These are phyloP conservation scores for Hyaloscypha bicolor DNA, from an alignment of 495 filamentous ascomycete species.

Conservation along the genomic window DNA sequence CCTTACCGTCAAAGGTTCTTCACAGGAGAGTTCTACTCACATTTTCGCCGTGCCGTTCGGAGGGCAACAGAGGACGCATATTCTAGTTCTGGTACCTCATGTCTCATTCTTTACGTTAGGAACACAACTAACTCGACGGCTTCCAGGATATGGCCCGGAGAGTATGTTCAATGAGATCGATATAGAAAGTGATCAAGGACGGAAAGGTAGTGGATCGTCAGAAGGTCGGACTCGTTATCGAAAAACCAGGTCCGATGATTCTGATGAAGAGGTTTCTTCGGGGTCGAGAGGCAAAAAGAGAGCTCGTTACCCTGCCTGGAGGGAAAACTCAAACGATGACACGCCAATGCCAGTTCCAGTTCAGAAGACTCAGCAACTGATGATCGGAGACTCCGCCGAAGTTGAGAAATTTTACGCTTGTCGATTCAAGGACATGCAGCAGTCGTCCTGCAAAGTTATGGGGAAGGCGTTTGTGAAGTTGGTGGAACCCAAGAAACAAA, in stretches of 20 bases:
- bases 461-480: constrained; percentile 81
- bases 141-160: constrained; percentile 14
- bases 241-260: constrained; percentile 25
- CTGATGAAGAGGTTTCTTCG: constrained; percentile 22
- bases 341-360: constrained; percentile 18
- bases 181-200: constrained; percentile 13
- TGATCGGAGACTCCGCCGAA: constrained; percentile 57
- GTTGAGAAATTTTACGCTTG: constrained; percentile 66
- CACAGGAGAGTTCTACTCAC: constrained; percentile 5
- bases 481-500: constrained; percentile 86
- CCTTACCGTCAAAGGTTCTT: constrained; percentile 14
- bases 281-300: constrained; percentile 24
- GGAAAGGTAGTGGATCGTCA: constrained; percentile 26
- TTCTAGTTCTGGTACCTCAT: neutral
- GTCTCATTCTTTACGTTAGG: neutral
- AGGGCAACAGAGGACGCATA: neutral
- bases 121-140: neutral
- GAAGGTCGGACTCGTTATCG: constrained; percentile 11
- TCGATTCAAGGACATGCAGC: constrained; percentile 68
- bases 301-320: neutral
- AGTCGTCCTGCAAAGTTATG: constrained; percentile 72
- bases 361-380: constrained; percentile 40
- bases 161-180: constrained; percentile 21
- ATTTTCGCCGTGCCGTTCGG: constrained; percentile 11
- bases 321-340: constrained; percentile 16